Conservation (phyloP, 176 grass and related monocot species). For the Aegilops longissima region DNA sequence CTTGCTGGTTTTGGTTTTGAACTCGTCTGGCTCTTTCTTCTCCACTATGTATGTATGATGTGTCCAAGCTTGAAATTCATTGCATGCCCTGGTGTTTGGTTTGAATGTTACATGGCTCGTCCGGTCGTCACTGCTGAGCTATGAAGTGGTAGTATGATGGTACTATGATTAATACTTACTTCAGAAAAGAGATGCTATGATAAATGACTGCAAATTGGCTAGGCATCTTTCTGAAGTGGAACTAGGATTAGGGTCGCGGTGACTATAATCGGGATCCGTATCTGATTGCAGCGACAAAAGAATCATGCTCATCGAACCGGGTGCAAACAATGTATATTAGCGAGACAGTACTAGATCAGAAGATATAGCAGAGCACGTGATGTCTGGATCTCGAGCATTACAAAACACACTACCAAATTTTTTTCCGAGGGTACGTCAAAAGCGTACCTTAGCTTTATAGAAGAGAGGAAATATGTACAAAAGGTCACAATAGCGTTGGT, state of each 20-base stretch:
- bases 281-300: background rate
- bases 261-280: background rate
- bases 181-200: no score
- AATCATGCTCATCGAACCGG: background rate
- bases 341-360: background rate
- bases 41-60: background rate
- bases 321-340: background rate
- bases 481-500: no score
- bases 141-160: no score
- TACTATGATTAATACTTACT: no score
- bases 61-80: background rate
- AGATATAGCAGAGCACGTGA: slow-evolving; percentile 16
- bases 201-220: background rate
- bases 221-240: background rate
- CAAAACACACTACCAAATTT: background rate
- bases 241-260: background rate
- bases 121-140: background rate
- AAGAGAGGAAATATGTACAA: no score
- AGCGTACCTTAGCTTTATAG: no score
- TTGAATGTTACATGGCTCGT: background rate
- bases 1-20: slow-evolving; percentile 19
- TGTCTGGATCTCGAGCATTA: slow-evolving; percentile 26
- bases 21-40: slow-evolving; percentile 23
- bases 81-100: background rate
- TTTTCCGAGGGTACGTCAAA: no score